Base-by-base conservation (phyloP, 257 asterid species). In the Cynanchum wilfordii region DNA sequence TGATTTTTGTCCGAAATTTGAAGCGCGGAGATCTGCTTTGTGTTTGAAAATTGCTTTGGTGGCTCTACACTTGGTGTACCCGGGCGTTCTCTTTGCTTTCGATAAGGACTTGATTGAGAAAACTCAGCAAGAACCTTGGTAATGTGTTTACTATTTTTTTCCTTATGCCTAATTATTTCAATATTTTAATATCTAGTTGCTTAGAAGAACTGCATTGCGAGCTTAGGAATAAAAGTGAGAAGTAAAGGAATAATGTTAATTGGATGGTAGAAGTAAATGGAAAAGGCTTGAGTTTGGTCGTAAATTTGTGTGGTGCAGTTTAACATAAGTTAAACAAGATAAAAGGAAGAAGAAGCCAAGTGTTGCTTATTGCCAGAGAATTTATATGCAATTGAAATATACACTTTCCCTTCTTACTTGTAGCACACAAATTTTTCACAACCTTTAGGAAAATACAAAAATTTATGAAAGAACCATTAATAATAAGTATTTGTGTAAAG, bases 11-110 rank as follows among this genome's bases (percentile, higher is more conserved):
- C 30, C 33, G 76, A 17, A 20, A 27, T 50, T 78, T 79, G 57
- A 45, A 92, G 99, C 78, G 81, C 91, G 95, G 83, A 85, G 99
- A 89, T 89, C 98, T 70, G 84, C 91, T 58, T 73, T 89, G 55
- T 82, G 82, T 54, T 81, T 95, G 86, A 90, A 84, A 81, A 65
- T 85, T 54, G 89, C 96, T 49, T 76, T 95, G 88, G 96, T 95
- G 80, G n/a, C 79, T 70, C 90, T 95, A 85, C 99, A 95, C 88
- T 81, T 95, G 74, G 76, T 89, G 33, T 86, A 73, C 52, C 83
- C 78, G 16, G 96, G 94, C 44, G 84, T 84, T 74, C 69, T 95
- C 20, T 84, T 90, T 66, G 29, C 84, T 69, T 83, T 92, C 51
- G 96, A 92, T 81, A 42, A 73, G 76, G 92, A 87, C 82, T 86